phyloP scores from a whole-genome alignment of 1,139 yeast species.

The Protomyces pachydermus region DNA sequence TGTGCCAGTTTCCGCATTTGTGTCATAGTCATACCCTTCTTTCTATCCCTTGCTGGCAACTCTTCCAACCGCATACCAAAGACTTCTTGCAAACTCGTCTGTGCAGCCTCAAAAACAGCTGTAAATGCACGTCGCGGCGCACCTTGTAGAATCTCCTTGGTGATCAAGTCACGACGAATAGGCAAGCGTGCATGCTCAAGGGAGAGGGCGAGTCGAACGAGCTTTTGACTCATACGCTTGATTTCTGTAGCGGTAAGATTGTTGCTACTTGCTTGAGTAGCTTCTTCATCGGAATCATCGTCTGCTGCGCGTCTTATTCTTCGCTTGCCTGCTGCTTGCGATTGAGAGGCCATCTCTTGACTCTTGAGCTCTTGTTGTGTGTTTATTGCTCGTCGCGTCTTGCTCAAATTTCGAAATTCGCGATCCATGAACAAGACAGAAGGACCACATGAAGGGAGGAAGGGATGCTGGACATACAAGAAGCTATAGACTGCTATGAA shows the following conservation, averaged over 20 bases:
- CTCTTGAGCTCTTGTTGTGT: background rate
- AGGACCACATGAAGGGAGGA: background rate
- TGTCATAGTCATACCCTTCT: slow-evolving; percentile 26
- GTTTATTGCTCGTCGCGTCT: background rate
- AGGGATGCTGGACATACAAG: background rate
- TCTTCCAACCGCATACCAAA: slow-evolving; percentile 32
- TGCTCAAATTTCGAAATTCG: background rate
- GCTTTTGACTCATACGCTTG: slow-evolving; percentile 31
- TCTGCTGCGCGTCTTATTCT: background rate
- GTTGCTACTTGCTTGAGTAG: background rate
- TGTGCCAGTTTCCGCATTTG: slow-evolving; percentile 22
- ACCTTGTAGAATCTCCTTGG: slow-evolving; percentile 30
- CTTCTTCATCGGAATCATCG: background rate
- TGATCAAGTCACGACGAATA: slow-evolving; percentile 29
- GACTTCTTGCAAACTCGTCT: slow-evolving; percentile 24
- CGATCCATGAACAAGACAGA: background rate
- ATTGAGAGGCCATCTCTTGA: background rate
- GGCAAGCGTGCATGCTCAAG: slow-evolving; percentile 29
- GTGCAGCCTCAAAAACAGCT: slow-evolving; percentile 30
- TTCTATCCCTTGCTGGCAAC: slow-evolving; percentile 29
- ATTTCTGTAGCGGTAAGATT: slow-evolving; percentile 24
- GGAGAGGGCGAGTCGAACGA: slow-evolving; percentile 32
- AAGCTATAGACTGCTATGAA: background rate
- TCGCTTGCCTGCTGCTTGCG: background rate
- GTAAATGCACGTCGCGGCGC: slow-evolving; percentile 30